Conservation (phyloP, 2,329 filamentous ascomycete species). For the Geoglossum cookeanum region DNA sequence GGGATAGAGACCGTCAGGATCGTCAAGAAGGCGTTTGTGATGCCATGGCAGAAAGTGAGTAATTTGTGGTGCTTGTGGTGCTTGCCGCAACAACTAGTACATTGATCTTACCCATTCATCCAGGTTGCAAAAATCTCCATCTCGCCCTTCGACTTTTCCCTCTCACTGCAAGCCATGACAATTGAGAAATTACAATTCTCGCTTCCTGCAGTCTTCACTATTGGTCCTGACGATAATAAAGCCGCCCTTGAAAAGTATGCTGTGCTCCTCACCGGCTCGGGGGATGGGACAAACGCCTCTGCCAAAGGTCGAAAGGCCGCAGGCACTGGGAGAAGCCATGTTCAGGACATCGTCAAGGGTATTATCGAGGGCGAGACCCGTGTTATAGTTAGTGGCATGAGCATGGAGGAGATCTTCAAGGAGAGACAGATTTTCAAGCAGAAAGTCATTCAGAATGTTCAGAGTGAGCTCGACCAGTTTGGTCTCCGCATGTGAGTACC, state of each 20-base stretch:
- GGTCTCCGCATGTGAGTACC: constrained; percentile 46
- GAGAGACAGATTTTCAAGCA: constrained; percentile 60
- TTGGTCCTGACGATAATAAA: constrained; percentile 55
- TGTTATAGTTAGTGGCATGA: constrained; percentile 69
- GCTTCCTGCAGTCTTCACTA: constrained; percentile 69
- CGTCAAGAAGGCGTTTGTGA: constrained; percentile 56
- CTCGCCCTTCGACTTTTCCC: constrained; percentile 63
- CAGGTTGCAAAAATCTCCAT: constrained; percentile 31
- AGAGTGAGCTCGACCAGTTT: constrained; percentile 62
- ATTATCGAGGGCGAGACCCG: constrained; percentile 81
- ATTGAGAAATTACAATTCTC: constrained; percentile 71
- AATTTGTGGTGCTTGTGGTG: background rate
- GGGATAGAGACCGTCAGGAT: constrained; percentile 57
- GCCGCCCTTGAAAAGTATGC: constrained; percentile 65
- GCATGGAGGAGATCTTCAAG: constrained; percentile 81
- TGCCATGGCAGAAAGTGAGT: constrained; percentile 43
- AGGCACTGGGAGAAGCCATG: constrained; percentile 38
- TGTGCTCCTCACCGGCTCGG: constrained; percentile 51
- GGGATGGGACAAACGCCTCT: constrained; percentile 23
- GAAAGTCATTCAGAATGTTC: constrained; percentile 44
- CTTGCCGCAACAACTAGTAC: background rate
- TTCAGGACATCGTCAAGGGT: constrained; percentile 72
- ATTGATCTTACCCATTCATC: constrained; percentile 7
- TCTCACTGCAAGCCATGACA: constrained; percentile 75
- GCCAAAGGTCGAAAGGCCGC: constrained; percentile 21